phyloP scores from a whole-genome alignment of 495 filamentous ascomycete species.

The Diplogelasinospora grovesii region DNA sequence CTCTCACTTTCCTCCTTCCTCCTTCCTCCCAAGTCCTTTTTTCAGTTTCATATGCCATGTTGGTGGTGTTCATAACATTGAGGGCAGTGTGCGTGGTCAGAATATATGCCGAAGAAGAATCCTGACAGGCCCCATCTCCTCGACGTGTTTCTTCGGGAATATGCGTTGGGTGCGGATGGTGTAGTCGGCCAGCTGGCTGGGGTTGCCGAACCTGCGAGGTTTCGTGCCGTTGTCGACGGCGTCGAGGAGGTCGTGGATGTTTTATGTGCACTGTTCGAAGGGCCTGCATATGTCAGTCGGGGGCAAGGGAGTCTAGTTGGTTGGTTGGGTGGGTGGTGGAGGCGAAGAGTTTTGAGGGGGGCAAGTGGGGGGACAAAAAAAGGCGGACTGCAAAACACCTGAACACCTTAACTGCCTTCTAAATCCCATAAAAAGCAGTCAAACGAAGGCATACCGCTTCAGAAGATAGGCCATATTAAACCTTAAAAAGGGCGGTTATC shows the following conservation, averaged over 20 bases:
- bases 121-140: constrained; percentile 26
- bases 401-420: too few relatives aligned
- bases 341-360: too few relatives aligned
- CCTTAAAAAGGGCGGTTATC: too few relatives aligned
- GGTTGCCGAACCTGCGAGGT: constrained; percentile 14
- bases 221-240: constrained; percentile 9
- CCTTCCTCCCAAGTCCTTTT: not conserved
- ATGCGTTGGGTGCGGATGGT: constrained; percentile 11
- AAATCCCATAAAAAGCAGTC: too few relatives aligned
- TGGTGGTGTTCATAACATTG: not conserved
- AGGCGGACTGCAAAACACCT: too few relatives aligned
- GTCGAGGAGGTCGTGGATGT: constrained; percentile 33
- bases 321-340: too few relatives aligned
- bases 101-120: constrained; percentile 10
- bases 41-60: not conserved
- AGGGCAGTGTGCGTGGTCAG: too few relatives aligned
- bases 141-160: constrained; percentile 15
- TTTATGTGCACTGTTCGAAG: constrained; percentile 26
- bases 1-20: too few relatives aligned
- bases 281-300: constrained; percentile 9
- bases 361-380: too few relatives aligned
- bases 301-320: too few relatives aligned
- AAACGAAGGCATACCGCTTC: too few relatives aligned
- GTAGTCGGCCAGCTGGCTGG: constrained; percentile 16
- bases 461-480: too few relatives aligned